Evolutionary conservation across 2,329 filamentous ascomycete species (phyloP).

Genomic region (Botrytis tulipae): DNA sequence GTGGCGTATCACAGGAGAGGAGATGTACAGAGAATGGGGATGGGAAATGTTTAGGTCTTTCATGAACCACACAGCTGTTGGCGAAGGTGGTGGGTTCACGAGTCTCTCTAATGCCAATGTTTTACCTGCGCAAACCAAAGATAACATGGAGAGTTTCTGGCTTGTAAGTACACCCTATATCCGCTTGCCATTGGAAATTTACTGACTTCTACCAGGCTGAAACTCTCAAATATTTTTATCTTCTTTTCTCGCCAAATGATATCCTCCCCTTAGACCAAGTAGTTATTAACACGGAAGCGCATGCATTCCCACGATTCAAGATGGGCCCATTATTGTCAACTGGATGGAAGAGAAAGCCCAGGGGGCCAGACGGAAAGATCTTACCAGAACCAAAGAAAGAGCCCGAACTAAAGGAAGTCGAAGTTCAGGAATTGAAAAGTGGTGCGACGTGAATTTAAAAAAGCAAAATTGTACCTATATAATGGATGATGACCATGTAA

Average conservation of each 20-base stretch:
- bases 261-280: constrained; percentile 81
- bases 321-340: constrained; percentile 74
- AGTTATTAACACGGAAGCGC: constrained; percentile 95
- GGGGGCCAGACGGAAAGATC: constrained; percentile 43
- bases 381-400: constrained; percentile 30
- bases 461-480: constrained; percentile 25
- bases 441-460: neutral
- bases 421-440: constrained; percentile 26
- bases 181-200: neutral
- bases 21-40: constrained; percentile 89
- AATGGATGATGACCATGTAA: constrained; percentile 16
- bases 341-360: constrained; percentile 73
- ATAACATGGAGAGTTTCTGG: constrained; percentile 99
- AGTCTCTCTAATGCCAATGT: constrained; percentile 72
- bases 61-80: constrained; percentile 77
- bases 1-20: constrained; percentile 94
- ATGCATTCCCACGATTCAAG: constrained; percentile 84
- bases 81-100: constrained; percentile 77
- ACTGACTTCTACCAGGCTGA: constrained; percentile 63
- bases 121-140: constrained; percentile 66
- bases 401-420: constrained; percentile 21
- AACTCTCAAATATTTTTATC: constrained; percentile 96
- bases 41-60: constrained; percentile 99
- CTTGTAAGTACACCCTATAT: constrained; percentile 57
- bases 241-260: constrained; percentile 83